Base-by-base conservation (phyloP, 306 rosid species). In the Rubus parviflorus region DNA sequence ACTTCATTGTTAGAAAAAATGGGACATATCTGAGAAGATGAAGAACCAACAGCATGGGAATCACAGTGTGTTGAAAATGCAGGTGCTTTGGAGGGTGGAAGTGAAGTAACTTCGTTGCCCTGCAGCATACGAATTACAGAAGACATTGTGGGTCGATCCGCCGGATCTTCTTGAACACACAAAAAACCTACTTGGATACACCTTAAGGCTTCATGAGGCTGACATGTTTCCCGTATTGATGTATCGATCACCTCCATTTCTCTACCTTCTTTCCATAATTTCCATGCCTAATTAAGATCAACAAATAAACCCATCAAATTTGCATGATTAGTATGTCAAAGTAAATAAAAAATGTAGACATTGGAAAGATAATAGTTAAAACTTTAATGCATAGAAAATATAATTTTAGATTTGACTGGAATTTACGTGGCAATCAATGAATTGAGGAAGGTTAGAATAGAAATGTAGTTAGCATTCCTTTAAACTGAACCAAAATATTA, bases 241-340 rank as follows among this genome's bases (percentile, higher is more conserved):
- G 2, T 19, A 37, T 73, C 83, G 17, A 57, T 22, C 42, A 65
- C 51, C 66, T 85, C 92, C 80, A 86, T 62, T 6, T 75, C 74
- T 68, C 68, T 85, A 3, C 77, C 81, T 13, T 23, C 69, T 64
- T 35, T 30, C 83, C 78, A 79, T 22, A 73, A 52, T 2, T 43
- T 25, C 78, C 83, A 79, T 12, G 77, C 83, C 83, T n/a, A n/a
- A n/a, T n/a, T 48, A 49, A 70, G 15, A 48, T 22, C 17, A 15
- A 70, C 45, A 70, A 3, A 4, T 20, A n/a, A 25, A 7, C n/a
- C 25, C 6, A 15, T 25, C 2, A 47, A 4, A 22, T 37, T 47
- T 48, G 40, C 43, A n/a, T n/a, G n/a, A n/a, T n/a, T n/a, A n/a
- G n/a, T n/a, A n/a, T n/a, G n/a, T n/a, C n/a, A n/a, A n/a, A n/a